A percentile compares a stretch with the other conserved stretches of the same genome.
Conservation (phyloP, 164 flowering plant genomes). For the Annona squamosa region DNA sequence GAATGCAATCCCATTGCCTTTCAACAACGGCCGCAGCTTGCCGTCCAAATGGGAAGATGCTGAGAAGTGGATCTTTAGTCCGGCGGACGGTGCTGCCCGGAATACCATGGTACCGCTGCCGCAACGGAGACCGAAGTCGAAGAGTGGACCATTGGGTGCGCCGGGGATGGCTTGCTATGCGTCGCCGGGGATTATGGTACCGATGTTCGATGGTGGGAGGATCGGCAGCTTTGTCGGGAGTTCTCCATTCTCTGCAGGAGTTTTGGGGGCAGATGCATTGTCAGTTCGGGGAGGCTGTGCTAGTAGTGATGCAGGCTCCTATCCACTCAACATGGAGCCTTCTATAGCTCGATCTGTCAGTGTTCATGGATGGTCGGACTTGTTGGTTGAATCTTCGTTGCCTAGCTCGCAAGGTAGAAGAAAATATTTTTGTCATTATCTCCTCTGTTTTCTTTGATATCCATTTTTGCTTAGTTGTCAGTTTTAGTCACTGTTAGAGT, state of each 20-base stretch:
- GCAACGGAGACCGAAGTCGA: slow-evolving; percentile 72
- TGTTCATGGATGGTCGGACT: slow-evolving; percentile 79
- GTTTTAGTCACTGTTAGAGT: not conserved
- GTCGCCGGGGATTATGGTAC: slow-evolving; percentile 31
- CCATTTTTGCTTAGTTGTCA: not conserved
- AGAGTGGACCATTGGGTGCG: slow-evolving; percentile 90
- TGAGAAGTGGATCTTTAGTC: slow-evolving; percentile 96
- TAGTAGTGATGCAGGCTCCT: slow-evolving; percentile 23
- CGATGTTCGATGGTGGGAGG: slow-evolving; percentile 41
- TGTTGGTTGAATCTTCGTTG: slow-evolving; percentile 29
- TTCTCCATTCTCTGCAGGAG: slow-evolving; percentile 70
- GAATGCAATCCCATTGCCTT: slow-evolving; percentile 43
- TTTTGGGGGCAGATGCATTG: slow-evolving; percentile 35
- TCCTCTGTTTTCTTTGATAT: not conserved
- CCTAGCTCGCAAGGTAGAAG: slow-evolving; percentile 46
- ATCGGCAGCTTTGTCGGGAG: slow-evolving; percentile 29
- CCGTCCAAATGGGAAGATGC: slow-evolving; percentile 99
- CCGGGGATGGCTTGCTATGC: slow-evolving; percentile 65
- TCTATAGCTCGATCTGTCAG: slow-evolving; percentile 78
- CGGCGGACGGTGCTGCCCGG: slow-evolving; percentile 46
- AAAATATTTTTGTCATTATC: too few relatives aligned
- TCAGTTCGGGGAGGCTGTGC: slow-evolving; percentile 23
- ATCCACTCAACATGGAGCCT: slow-evolving; percentile 35
- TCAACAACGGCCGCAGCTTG: slow-evolving; percentile 60
- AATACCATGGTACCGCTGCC: slow-evolving; percentile 32